Evolutionary conservation across 805 yeast species (phyloP).

Genomic region (Teunomyces tritomae): DNA sequence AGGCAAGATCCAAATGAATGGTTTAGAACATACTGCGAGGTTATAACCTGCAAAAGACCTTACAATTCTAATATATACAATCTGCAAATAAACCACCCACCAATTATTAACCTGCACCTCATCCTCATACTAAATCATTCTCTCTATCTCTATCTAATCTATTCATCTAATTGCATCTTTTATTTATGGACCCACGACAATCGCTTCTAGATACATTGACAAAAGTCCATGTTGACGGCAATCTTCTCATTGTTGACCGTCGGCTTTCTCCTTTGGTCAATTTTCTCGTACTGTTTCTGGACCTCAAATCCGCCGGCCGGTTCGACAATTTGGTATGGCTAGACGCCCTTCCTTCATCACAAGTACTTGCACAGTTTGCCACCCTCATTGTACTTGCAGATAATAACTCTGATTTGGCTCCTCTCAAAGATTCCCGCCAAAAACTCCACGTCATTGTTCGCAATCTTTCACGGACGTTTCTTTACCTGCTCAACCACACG

Average conservation of each 20-base stretch:
- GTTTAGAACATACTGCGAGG: constrained; percentile 12
- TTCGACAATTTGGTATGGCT: constrained; percentile 26
- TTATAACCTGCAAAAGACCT: neutral
- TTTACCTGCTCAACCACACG: constrained; percentile 28
- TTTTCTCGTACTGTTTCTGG: constrained; percentile 53
- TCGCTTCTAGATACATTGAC: constrained; percentile 18
- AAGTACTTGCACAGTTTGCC: constrained; percentile 13
- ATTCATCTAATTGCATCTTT: too few species aligned
- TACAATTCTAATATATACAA: too few species aligned
- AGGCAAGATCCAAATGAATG: constrained; percentile 45
- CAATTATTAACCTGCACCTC: too few species aligned
- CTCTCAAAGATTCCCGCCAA: constrained; percentile 10
- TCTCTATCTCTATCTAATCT: too few species aligned
- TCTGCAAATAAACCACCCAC: too few species aligned
- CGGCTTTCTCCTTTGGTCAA: constrained; percentile 49
- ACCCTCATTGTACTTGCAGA: constrained; percentile 18
- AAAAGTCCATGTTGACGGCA: constrained; percentile 22
- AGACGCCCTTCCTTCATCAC: constrained; percentile 6
- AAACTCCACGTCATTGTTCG: constrained; percentile 31
- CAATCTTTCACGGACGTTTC: constrained; percentile 33
- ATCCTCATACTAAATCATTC: neutral
- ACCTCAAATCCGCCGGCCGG: constrained; percentile 48
- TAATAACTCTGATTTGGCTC: constrained; percentile 13
- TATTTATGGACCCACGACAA: constrained; percentile 10
- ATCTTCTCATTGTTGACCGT: constrained; percentile 41